These are phyloP conservation scores for Dothideomycetes sp. DNA, from an alignment of 2,329 filamentous ascomycete genomes.

Conservation along the genomic window DNA sequence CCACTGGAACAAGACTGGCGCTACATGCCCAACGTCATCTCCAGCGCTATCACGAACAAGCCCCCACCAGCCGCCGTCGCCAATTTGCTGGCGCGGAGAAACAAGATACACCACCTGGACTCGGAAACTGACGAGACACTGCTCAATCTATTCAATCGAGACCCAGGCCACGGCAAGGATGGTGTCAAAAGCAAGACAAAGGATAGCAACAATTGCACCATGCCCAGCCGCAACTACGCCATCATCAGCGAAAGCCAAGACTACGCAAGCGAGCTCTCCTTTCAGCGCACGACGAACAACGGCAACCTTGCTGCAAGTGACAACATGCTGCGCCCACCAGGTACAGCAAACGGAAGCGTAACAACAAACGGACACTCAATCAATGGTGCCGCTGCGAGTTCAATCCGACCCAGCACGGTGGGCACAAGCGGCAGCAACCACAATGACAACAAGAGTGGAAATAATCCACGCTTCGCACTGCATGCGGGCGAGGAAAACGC, in stretches of 20 bases:
- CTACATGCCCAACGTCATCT: slow-evolving; percentile 55
- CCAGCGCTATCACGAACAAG: slow-evolving; percentile 57
- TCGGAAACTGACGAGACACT: slow-evolving; percentile 53
- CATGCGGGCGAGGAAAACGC: slow-evolving; percentile 67
- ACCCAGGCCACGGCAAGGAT: slow-evolving; percentile 34
- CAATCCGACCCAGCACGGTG: too few relatives aligned
- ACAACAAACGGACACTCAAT: too few relatives aligned
- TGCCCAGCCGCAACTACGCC: slow-evolving; percentile 58
- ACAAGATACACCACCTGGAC: slow-evolving; percentile 56
- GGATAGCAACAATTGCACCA: slow-evolving; percentile 71
- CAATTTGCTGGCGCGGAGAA: slow-evolving; percentile 50
- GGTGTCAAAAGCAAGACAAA: slow-evolving; percentile 51
- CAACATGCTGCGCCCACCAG: too few relatives aligned
- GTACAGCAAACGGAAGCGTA: background rate
- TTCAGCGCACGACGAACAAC: slow-evolving; percentile 7
- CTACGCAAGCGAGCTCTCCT: slow-evolving; percentile 15
- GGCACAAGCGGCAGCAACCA: background rate
- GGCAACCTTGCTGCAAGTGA: slow-evolving; percentile 4
- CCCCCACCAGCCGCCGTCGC: slow-evolving; percentile 54
- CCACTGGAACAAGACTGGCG: slow-evolving; percentile 47
- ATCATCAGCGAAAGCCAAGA: slow-evolving; percentile 45
- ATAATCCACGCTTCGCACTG: slow-evolving; percentile 53
- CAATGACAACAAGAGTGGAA: slow-evolving; percentile 22
- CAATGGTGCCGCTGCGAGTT: background rate
- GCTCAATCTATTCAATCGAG: slow-evolving; percentile 50